Percentiles rank a stretch among this genome's conserved stretches.
Evolutionary conservation across 768 basidiomycete genomes (phyloP).

Genomic region (Trametes coccinea): DNA sequence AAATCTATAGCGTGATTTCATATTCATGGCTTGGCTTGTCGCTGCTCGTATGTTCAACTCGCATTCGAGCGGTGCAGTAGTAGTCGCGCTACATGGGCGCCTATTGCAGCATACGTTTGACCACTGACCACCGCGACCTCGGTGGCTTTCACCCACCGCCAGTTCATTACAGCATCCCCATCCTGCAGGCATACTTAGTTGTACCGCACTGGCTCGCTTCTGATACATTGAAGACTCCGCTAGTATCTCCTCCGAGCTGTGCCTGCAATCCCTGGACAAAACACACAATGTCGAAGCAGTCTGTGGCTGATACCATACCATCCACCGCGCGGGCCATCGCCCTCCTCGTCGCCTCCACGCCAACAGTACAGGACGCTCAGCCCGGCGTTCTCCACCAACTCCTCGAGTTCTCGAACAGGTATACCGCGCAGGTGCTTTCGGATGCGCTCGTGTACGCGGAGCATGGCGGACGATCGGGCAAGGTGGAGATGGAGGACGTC

Average conservation of each 20-base stretch:
- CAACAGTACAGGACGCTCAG: slow-evolving; percentile 82
- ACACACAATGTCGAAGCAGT: slow-evolving; percentile 41
- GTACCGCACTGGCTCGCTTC: too few species aligned
- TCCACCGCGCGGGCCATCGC: slow-evolving; percentile 84
- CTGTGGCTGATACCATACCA: slow-evolving; percentile 67
- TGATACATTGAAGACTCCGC: too few species aligned
- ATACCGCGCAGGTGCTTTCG: slow-evolving; percentile 78
- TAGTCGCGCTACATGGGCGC: slow-evolving; percentile 8
- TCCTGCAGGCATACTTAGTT: too few species aligned
- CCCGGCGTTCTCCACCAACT: slow-evolving; percentile 86
- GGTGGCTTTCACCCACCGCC: too few species aligned
- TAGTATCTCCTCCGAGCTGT: not conserved
- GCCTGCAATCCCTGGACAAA: not conserved
- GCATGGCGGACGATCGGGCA: slow-evolving; percentile 76
- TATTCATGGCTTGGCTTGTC: too few species aligned
- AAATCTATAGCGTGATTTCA: not conserved
- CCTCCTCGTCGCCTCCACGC: slow-evolving; percentile 78
- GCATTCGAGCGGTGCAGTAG: not conserved
- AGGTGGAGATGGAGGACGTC: slow-evolving; percentile 82
- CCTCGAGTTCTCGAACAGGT: slow-evolving; percentile 83
- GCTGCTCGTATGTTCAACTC: too few species aligned
- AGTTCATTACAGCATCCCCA: too few species aligned
- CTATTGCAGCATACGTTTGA: not conserved
- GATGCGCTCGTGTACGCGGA: slow-evolving; percentile 88
- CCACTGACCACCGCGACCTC: not conserved